Base-by-base conservation (phyloP, 768 basidiomycete species). In the Psilocybe subaeruginosa region DNA sequence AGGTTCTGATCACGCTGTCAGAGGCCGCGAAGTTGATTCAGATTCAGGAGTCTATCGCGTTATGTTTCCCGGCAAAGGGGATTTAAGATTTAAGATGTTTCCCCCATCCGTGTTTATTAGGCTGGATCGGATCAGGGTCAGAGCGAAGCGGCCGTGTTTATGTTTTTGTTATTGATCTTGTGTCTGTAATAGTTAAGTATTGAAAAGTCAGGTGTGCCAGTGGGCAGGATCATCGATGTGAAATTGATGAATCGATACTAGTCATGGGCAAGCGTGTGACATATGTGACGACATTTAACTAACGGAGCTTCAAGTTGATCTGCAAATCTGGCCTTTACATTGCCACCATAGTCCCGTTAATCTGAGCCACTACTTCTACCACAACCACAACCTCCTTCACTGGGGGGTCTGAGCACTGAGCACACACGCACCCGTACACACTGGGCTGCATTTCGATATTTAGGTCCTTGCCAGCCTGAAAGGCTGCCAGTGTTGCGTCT, bases 1-100 rank as follows among this genome's bases (percentile, higher is more conserved):
- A 80, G 84, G 67, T 87, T 84, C 68, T 87, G 74, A 80, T 66
- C 66, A 58, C 31, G 55, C 41, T 63, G 58, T 19, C 51, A 56
- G 54, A 17, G 23, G 12, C 41, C 37, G 27, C 30, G 51, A 33
- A 35, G 53, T 54, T 11, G 29, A 48, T 14, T 35, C 33, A 35
- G 33, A 48, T 14, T 35, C 33, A 35, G 33, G 14, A 23, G 23
- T 46, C 27, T 27, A 45, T 29, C 7, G 48, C 23, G 27, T 50
- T 23, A 50, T 57, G 41, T 35, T n/a, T 33, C 11, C 8, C 7
- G 7, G 39, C 23, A 23, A 12, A 50, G 48, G 48, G 19, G n/a
- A 50, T 50, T 46, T 58, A 62, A 53, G 57, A 59, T 54, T 52
- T 59, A 47, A 51, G 37, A 62, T 60, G 62, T 60, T 62, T 62